phyloP scores from a whole-genome alignment of 306 rosid genomes.

The Inga leiocalycina region DNA sequence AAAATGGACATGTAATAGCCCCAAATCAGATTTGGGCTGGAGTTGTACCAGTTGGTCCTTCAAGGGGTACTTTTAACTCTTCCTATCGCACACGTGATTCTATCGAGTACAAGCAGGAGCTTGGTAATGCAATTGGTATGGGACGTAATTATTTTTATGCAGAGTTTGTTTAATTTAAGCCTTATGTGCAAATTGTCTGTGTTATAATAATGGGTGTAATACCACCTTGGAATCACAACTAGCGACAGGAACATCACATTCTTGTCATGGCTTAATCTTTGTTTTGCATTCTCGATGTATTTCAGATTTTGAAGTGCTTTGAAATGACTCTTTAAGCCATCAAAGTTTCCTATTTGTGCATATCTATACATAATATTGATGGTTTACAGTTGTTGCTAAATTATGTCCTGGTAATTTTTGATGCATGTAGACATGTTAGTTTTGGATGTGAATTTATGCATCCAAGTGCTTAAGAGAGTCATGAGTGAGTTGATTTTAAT shows the following conservation, averaged over 20 bases:
- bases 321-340: slow-evolving; percentile 21
- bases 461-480: background rate
- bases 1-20: slow-evolving; percentile 90
- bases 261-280: slow-evolving; percentile 27
- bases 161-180: slow-evolving; percentile 22
- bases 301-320: slow-evolving; percentile 36
- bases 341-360: background rate
- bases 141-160: slow-evolving; percentile 24
- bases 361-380: slow-evolving; percentile 26
- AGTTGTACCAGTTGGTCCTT: slow-evolving; percentile 91
- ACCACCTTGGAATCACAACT: slow-evolving; percentile 22
- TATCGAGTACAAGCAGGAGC: slow-evolving; percentile 80
- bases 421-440: background rate
- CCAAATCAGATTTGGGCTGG: slow-evolving; percentile 98
- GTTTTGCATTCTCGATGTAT: slow-evolving; percentile 20
- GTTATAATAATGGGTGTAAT: slow-evolving; percentile 14
- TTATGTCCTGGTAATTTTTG: slow-evolving; percentile 6
- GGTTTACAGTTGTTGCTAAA: slow-evolving; percentile 29
- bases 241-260: slow-evolving; percentile 16
- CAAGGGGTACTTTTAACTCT: slow-evolving; percentile 81
- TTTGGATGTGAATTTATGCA: slow-evolving; percentile 13
- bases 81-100: slow-evolving; percentile 83
- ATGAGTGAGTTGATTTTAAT: slow-evolving; percentile 5
- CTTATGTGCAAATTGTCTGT: slow-evolving; percentile 24
- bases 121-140: slow-evolving; percentile 96